Conservation (phyloP, 805 yeast species). For the Huiozyma sinensis region DNA sequence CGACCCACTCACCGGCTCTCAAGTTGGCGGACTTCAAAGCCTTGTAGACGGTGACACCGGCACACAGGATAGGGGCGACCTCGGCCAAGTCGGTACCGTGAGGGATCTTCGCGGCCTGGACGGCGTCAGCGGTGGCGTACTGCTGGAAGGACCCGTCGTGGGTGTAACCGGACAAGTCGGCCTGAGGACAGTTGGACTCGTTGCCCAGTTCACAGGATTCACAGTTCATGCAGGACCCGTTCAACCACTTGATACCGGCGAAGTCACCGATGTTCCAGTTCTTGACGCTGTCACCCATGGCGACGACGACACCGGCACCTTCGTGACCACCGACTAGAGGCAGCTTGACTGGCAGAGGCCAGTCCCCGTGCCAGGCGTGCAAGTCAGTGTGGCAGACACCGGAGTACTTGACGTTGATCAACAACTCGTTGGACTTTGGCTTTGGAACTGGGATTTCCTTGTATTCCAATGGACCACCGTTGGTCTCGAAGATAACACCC, state of each 20-base stretch:
- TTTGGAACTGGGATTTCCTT: constrained; percentile 46
- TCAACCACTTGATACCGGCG: constrained; percentile 63
- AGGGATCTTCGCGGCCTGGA: constrained; percentile 52
- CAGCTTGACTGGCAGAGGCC: constrained; percentile 50
- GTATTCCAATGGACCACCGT: constrained; percentile 37
- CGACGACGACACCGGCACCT: constrained; percentile 65
- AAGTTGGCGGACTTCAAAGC: constrained; percentile 51
- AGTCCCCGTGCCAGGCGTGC: constrained; percentile 67
- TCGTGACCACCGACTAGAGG: constrained; percentile 67
- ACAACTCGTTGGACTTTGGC: constrained; percentile 54
- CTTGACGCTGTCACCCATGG: constrained; percentile 46
- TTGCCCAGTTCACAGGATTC: constrained; percentile 49
- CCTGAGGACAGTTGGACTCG: constrained; percentile 58
- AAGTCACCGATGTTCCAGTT: constrained; percentile 54
- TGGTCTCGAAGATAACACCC: constrained; percentile 36
- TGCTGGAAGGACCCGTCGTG: constrained; percentile 62
- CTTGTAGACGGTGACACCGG: constrained; percentile 60
- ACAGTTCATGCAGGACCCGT: constrained; percentile 55
- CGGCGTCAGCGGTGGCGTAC: constrained; percentile 55
- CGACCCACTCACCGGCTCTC: constrained; percentile 61
- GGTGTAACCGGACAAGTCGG: constrained; percentile 65
- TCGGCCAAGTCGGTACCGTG: constrained; percentile 42
- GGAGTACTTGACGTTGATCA: constrained; percentile 58
- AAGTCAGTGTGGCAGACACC: constrained; percentile 70
- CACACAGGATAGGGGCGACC: constrained; percentile 56